These are phyloP conservation scores for Phoma sp. DNA, from an alignment of 2,329 filamentous ascomycete species.

Conservation along the genomic window DNA sequence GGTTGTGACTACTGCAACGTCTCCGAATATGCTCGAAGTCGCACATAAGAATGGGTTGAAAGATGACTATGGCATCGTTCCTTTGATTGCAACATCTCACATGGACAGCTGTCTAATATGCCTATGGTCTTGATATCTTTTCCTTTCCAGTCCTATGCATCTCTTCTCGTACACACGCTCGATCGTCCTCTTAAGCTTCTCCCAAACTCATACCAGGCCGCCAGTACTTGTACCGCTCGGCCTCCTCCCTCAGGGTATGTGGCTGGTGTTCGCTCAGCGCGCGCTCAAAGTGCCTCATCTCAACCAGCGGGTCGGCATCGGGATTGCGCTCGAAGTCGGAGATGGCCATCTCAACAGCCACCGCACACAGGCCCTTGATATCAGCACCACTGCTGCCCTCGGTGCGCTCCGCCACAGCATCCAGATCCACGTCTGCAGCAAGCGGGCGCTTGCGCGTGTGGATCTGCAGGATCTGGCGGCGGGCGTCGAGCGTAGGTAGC, in stretches of 20 bases:
- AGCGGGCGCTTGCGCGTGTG: conserved; percentile 68
- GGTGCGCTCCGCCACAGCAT: conserved; percentile 66
- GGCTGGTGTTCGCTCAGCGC: conserved; percentile 49
- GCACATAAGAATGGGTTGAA: too few species aligned
- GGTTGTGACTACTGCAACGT: too few species aligned
- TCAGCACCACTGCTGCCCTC: conserved; percentile 89
- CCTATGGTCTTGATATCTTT: too few species aligned
- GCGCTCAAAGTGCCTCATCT: conserved; percentile 58
- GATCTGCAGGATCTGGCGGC: conserved; percentile 76
- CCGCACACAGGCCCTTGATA: conserved; percentile 64
- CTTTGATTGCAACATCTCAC: too few species aligned
- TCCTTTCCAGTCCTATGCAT: too few species aligned
- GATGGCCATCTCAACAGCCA: conserved; percentile 47
- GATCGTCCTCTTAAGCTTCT: neutral
- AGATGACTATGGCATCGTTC: too few species aligned
- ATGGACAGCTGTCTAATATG: too few species aligned
- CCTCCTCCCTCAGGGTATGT: conserved; percentile 51
- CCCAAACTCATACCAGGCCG: conserved; percentile 33
- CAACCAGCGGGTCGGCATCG: conserved; percentile 36
- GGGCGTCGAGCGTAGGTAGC: conserved; percentile 73
- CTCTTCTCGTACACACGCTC: too few species aligned
- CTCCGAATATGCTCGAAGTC: too few species aligned
- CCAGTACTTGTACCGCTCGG: conserved; percentile 52
- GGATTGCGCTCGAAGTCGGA: conserved; percentile 34
- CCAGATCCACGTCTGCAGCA: conserved; percentile 68